Evolutionary conservation across 306 rosid genomes (phyloP), one percentile per base, ranked within the genome.

Genomic region (Aeschynomene evenia): DNA sequence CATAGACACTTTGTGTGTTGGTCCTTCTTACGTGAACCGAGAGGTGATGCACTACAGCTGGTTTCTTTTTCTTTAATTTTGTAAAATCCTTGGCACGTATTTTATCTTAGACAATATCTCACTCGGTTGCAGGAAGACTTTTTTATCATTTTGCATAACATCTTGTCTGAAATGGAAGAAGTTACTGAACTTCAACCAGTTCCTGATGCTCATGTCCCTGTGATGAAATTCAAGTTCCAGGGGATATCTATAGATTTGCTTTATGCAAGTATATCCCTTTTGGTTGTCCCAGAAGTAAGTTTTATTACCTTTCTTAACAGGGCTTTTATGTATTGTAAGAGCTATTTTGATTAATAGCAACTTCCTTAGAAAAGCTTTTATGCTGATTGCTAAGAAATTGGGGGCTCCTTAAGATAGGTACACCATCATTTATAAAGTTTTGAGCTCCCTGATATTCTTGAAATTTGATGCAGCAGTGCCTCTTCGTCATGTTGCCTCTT

Each of bases 151-250:
- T 87, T 94, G 87, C 99, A 87, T 62, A 77, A 85, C 79, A 91
- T 85, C 48, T 79, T 94, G 39, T 76, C 89, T 29, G 95, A 91
- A 63, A 87, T 87, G 87, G 89, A 88, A 67, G 99, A 94, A 82
- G 87, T 91, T 60, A 77, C 97, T 6, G 99, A 94, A 75, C 97
- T 94, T 78, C 97, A 91, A 74, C 91, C 87, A 12, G 89, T 94
- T 74, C 84, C 95, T 6, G 92, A 87, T 87, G 99, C 99, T 58
- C 99, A 91, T 73, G 97, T 94, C 29, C 99, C 99, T 22, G 99
- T 94, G 28, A 91, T 94, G 97, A 91, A 85, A 79, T 89, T 94
- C 95, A 94, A 94, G 79, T 91, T 87, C 79, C 91, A 73, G 73
- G 96, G 95, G 48, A 94, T 94, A 80, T 88, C 96, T 72, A 79